Percentiles rank a stretch among this genome's conserved stretches.
Conservation (phyloP, 2,329 filamentous ascomycete genomes). For the Neofusicoccum ribis region DNA sequence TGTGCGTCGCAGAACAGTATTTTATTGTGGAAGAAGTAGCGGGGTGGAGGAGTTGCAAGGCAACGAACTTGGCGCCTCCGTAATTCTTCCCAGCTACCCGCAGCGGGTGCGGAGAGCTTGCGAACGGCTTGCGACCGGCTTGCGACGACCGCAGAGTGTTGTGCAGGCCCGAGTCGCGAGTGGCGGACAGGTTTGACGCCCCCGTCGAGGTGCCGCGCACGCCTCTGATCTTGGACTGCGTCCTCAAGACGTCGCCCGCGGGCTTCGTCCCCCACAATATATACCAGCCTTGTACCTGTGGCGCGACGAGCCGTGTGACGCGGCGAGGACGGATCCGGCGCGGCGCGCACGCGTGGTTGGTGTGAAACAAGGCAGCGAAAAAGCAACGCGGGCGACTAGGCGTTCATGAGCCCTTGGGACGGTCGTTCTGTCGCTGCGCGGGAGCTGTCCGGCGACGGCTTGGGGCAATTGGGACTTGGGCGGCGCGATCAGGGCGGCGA, state of each 20-base stretch:
- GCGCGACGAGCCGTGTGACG: not conserved
- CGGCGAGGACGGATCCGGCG: not conserved
- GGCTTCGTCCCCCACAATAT: slow-evolving; percentile 3
- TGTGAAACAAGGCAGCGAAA: slow-evolving; percentile 10
- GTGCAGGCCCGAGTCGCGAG: not conserved
- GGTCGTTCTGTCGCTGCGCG: not conserved
- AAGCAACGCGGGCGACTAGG: not conserved
- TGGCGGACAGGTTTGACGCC: not conserved
- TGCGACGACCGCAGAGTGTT: not conserved
- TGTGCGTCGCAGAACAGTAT: not conserved
- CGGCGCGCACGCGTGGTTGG: not conserved
- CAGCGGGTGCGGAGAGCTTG: not conserved
- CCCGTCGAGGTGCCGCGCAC: not conserved
- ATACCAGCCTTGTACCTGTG: not conserved
- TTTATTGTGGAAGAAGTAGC: not conserved
- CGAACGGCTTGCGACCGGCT: not conserved
- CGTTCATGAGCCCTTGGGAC: not conserved
- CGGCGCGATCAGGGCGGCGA: not conserved
- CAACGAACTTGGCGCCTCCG: not conserved
- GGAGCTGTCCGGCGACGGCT: not conserved
- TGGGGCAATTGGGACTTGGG: slow-evolving; percentile 1
- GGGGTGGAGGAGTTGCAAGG: not conserved
- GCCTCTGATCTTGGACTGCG: not conserved
- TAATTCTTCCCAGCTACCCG: not conserved
- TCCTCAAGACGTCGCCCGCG: not conserved